Evolutionary conservation across 1,284 basidiomycete species (phyloP).

Genomic region (Amylostereum chailletii): DNA sequence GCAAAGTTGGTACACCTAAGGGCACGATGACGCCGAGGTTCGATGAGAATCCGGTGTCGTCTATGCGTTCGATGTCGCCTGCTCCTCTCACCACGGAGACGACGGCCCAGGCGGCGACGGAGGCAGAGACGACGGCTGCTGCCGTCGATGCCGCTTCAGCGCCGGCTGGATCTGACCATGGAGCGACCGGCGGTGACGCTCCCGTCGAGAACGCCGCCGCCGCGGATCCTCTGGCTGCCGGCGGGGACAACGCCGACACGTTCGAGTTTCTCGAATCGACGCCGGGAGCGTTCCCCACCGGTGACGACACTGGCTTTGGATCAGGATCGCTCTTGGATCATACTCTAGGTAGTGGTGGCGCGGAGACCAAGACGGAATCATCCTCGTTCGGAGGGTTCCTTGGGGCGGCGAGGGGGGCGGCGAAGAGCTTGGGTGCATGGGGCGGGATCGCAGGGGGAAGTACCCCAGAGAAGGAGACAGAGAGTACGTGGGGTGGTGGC

Average conservation of each 20-base stretch:
- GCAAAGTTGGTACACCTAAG: conserved; percentile 13
- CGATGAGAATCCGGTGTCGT: conserved; percentile 3
- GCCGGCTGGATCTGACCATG: not conserved
- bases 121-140: not conserved
- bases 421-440: not conserved
- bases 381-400: not conserved
- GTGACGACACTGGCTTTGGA: no score
- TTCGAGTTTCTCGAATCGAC: not conserved
- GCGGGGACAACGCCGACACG: not conserved
- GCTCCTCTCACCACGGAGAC: not conserved
- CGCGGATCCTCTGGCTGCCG: conserved; percentile 2
- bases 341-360: not conserved
- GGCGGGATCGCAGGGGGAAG: not conserved
- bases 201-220: not conserved
- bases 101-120: not conserved
- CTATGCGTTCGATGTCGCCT: not conserved
- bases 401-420: not conserved
- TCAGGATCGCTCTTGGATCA: no score
- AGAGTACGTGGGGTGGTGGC: not conserved
- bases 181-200: no score
- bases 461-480: not conserved
- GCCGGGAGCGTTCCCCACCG: not conserved
- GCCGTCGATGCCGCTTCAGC: not conserved
- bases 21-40: conserved; percentile 14
- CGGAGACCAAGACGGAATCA: conserved; percentile 6